Base-by-base conservation (phyloP, 2,329 filamentous ascomycete species). In the Penicillium sp. region DNA sequence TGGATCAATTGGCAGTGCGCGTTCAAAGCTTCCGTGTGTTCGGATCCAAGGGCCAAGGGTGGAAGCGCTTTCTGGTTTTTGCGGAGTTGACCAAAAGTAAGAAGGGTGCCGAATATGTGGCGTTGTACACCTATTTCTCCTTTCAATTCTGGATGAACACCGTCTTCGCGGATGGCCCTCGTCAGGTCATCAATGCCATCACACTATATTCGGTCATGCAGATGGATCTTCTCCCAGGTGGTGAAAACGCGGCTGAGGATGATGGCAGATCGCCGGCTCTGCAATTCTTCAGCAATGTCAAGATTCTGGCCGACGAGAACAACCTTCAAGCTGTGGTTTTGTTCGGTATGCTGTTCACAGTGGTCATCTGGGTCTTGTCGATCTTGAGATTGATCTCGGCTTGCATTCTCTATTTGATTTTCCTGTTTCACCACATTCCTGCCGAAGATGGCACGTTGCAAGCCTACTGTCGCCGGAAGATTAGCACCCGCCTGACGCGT, bases 371-470 rank as follows among this genome's bases (percentile, higher is more conserved):
- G 90, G 73, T 88, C 10, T 80, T 96, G 52, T 84, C 84, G 0
- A 76, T 84, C 4, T 59, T 96, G 37, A 74, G 70, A 39, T 72
- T 96, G 34, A 68, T 90, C n/a, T 58, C 85, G 7, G 87, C 85
- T 0, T 69, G 80, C 14, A 54, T 93, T 1, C 80, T 94, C 43
- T 96, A 94, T 65, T 64, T 95, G 25, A 77, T 86, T 54, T 98
- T 95, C 63, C 74, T 98, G 4, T 95, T 85, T 77, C 85, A 92
- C 64, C 92, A 90, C 66, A 90, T 98, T 44, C 88, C 89, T 1
- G 76, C 76, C 23, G 72, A 79, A 8, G 88, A 95, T 56, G 86
- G 87, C 4, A 82, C 84, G 6, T 73, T 98, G 18, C 79, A 79
- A 4, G 80, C 81, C 16, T 98, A 94, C 67, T 96, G 92, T 61